Conservation (phyloP, 345 rosid species). For the Aquilaria yunnanensis region DNA sequence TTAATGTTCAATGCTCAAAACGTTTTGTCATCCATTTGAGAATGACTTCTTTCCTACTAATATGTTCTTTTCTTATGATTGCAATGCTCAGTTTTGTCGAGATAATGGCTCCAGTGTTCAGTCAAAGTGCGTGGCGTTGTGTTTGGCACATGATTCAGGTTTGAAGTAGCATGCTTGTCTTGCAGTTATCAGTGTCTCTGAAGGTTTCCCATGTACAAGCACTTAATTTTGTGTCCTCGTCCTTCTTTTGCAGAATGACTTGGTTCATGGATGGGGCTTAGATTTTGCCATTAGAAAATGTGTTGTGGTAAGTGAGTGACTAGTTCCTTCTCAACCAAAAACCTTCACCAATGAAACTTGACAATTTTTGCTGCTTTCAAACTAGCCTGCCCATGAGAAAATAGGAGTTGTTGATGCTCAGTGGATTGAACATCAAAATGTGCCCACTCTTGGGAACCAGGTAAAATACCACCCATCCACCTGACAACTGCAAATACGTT, state of each 20-base stretch:
- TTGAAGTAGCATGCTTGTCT: background rate
- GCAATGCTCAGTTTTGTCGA: conserved; percentile 67
- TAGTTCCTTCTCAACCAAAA: conserved; percentile 4
- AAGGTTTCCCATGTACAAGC: background rate
- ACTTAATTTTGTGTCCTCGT: background rate
- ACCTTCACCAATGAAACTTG: background rate
- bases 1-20: background rate
- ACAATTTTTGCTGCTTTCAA: background rate
- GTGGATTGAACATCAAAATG: conserved; percentile 59
- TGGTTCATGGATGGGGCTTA: conserved; percentile 80
- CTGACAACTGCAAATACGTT: background rate
- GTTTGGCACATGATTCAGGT: conserved; percentile 99
- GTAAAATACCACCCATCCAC: conserved; percentile 20
- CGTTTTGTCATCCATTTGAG: background rate
- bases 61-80: conserved; percentile 1
- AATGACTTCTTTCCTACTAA: background rate
- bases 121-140: conserved; percentile 92
- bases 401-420: conserved; percentile 78
- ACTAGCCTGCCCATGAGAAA: conserved; percentile 56
- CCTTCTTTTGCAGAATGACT: conserved; percentile 47
- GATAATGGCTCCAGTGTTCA: conserved; percentile 97
- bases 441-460: conserved; percentile 72
- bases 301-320: conserved; percentile 38
- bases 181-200: background rate
- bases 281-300: conserved; percentile 69